These are phyloP conservation scores for Purpureocillium lavendulum DNA, from an alignment of 2,329 filamentous ascomycete genomes.

Conservation along the genomic window DNA sequence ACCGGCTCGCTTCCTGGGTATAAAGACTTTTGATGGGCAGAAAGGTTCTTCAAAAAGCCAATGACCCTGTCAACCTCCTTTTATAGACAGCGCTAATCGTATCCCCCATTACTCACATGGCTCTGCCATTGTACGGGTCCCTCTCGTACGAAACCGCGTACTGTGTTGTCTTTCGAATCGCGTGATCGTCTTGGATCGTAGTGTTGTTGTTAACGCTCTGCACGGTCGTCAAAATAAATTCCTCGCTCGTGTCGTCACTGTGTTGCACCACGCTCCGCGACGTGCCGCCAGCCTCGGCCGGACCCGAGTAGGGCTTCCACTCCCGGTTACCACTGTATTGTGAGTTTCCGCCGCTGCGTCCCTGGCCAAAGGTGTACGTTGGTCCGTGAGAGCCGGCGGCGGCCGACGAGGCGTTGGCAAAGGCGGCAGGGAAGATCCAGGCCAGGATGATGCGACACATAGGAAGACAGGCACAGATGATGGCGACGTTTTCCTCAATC, in stretches of 20 bases:
- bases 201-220: slow-evolving; percentile 2
- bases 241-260: slow-evolving; percentile 22
- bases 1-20: no score
- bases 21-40: no score
- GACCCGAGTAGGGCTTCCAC: slow-evolving; percentile 24
- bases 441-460: slow-evolving; percentile 31
- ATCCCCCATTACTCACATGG: no score
- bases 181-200: slow-evolving; percentile 7
- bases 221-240: slow-evolving; percentile 22
- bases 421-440: slow-evolving; percentile 25
- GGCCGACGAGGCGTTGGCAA: slow-evolving; percentile 11
- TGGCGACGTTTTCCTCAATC: slow-evolving; percentile 29
- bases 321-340: slow-evolving; percentile 9
- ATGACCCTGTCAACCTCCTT: no score
- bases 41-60: no score
- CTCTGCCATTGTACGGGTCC: slow-evolving; percentile 1
- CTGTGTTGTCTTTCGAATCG: slow-evolving; percentile 26
- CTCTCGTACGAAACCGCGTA: slow-evolving; percentile 26
- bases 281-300: slow-evolving; percentile 17
- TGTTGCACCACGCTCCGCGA: slow-evolving; percentile 17
- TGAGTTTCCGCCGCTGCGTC: slow-evolving; percentile 5
- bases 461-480: slow-evolving; percentile 29
- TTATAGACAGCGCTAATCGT: no score
- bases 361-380: slow-evolving; percentile 11
- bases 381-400: slow-evolving; percentile 9